Conservation (phyloP, 2,329 filamentous ascomycete species). For the Sphaerulina vaccinii region DNA sequence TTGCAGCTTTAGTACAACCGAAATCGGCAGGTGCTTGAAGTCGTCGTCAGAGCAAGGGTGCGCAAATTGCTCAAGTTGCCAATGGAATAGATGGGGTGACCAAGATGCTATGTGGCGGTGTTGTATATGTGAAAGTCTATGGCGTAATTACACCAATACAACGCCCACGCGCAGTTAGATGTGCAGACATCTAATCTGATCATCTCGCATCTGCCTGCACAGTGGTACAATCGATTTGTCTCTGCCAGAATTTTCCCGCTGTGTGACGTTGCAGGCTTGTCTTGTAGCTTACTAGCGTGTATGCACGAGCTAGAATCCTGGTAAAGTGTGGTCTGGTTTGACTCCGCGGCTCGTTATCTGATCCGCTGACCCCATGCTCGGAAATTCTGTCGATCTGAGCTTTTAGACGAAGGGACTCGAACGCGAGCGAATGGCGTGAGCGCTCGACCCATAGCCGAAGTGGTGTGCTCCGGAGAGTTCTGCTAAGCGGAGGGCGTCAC, state of each 20-base stretch:
- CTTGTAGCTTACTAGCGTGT: neutral
- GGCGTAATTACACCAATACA: conserved; percentile 17
- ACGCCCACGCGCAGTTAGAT: conserved; percentile 2
- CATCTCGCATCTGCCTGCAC: conserved; percentile 2
- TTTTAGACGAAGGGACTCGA: neutral
- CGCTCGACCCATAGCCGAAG: no score
- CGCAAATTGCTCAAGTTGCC: neutral
- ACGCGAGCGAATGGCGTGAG: no score
- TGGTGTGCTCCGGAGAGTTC: conserved; percentile 10
- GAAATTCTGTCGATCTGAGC: neutral
- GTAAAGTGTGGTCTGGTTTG: neutral
- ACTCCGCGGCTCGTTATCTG: conserved; percentile 9
- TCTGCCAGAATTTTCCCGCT: neutral
- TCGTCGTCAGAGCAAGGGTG: neutral
- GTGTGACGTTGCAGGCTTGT: neutral
- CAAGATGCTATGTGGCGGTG: neutral
- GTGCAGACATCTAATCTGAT: conserved; percentile 14
- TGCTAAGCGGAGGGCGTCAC: neutral
- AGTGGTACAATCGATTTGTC: neutral
- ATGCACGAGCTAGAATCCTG: neutral
- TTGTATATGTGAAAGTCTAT: conserved; percentile 12
- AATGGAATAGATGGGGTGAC: conserved; percentile 1
- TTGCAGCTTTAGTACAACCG: conserved; percentile 7
- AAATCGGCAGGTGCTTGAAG: conserved; percentile 5
- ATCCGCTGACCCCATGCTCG: conserved; percentile 4